These are phyloP conservation scores for Erigeron philadelphicus DNA, from an alignment of 140 eudicot species.

Conservation along the genomic window DNA sequence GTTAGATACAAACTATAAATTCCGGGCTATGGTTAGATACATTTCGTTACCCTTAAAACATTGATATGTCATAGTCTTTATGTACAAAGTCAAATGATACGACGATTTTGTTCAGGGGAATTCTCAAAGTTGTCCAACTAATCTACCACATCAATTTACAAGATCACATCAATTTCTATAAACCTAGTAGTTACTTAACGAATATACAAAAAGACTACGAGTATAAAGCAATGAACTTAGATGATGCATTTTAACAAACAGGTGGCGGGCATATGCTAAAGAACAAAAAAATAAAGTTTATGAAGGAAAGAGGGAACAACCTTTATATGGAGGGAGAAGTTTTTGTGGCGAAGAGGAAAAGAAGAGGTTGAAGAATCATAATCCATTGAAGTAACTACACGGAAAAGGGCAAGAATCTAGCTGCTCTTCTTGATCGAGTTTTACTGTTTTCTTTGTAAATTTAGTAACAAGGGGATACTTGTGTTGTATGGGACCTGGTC, in stretches of 20 bases:
- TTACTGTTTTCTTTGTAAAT: too few species aligned
- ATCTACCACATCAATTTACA: neutral
- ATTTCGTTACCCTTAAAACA: too few species aligned
- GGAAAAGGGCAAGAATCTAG: neutral
- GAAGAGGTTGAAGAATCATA: conserved; percentile 32
- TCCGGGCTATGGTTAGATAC: too few species aligned
- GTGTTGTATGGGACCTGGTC: too few species aligned
- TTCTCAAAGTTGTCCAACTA: too few species aligned
- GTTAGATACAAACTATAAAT: too few species aligned
- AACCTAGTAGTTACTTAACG: neutral
- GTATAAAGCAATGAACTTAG: neutral
- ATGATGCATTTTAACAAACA: conserved; percentile 32
- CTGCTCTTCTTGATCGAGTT: too few species aligned
- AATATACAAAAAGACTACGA: neutral
- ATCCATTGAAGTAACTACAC: conserved; percentile 24
- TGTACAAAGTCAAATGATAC: too few species aligned
- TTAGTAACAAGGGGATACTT: too few species aligned
- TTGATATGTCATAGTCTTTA: too few species aligned
- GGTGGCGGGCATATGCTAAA: conserved; percentile 26
- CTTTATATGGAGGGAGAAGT: conserved; percentile 38
- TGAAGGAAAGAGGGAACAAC: conserved; percentile 15
- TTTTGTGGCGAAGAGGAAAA: conserved; percentile 49
- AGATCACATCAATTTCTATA: neutral
- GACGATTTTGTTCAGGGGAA: too few species aligned
- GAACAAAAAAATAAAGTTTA: neutral